Evolutionary conservation across 768 basidiomycete genomes (phyloP), one percentile per base, ranked within the genome.

Genomic region (Boletus sp.): DNA sequence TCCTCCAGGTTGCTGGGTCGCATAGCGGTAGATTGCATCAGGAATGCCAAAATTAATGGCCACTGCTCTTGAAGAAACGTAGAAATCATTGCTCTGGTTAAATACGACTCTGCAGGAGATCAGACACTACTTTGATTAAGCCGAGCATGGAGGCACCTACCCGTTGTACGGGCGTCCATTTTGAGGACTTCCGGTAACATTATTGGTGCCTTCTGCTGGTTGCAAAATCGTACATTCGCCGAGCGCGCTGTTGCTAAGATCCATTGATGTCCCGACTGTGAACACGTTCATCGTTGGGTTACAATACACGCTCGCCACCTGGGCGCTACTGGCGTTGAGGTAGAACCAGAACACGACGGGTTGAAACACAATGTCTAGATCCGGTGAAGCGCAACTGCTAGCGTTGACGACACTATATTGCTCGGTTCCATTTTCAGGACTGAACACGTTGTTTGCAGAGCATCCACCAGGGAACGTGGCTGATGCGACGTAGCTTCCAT

Each of bases 261-360:
- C 71, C 36, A 77, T 77, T 0, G 70, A 72, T 0, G 78, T 80
- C 8, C 60, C 62, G 24, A 86, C 77, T 53, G 76, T 66, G 58
- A 74, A 78, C 2, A 77, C 65, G 5, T 69, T 57, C 47, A 89
- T 78, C 2, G 67, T 73, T 4, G 87, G 86, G 11, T 68, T 60
- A 63, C 87, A 89, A 59, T 88, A 86, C 7, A 87, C 76, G 4
- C 77, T 77, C 51, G 76, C 74, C 1, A 77, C 80, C 56, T 83
- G 73, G 12, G 73, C 67, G 24, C 58, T 71, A 17, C 68, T 62
- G 47, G 65, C 62, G 44, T 74, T 66, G 32, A 80, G 74, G 66
- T 77, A 86, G 66, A 68, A 87, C 86, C 86, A 89, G 63, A 88
- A 89, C 73, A 88, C 78, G 42, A 88, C 83, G 8, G 87, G 84